Conservation (phyloP, 2,329 filamentous ascomycete species). For the Xylariaceae sp. region DNA sequence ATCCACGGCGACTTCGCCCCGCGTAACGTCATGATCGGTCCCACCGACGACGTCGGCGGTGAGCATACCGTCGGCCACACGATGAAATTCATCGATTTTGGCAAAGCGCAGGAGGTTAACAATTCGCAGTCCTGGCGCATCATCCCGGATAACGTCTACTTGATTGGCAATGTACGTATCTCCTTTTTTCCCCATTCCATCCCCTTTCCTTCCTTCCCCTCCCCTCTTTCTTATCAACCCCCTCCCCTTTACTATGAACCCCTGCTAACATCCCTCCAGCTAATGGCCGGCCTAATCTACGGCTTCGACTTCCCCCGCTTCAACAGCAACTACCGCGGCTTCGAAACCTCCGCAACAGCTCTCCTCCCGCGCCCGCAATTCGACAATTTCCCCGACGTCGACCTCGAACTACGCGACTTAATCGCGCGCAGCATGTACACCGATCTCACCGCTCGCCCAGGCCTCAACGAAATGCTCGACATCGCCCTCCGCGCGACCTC, state of each 20-base stretch:
- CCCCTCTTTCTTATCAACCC: too few relatives aligned
- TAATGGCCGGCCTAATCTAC: too few relatives aligned
- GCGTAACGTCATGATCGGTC: constrained; percentile 11
- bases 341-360: background rate
- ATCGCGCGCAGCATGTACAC: constrained; percentile 2
- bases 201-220: background rate
- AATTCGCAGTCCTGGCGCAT: too few relatives aligned
- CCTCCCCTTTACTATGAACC: too few relatives aligned
- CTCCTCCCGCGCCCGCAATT: background rate
- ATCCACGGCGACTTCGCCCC: background rate
- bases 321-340: background rate
- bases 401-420: constrained; percentile 3
- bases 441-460: background rate
- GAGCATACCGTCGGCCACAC: background rate
- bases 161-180: background rate
- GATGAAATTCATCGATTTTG: constrained; percentile 14
- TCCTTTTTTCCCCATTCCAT: background rate
- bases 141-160: background rate
- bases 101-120: background rate
- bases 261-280: too few relatives aligned
- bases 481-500: background rate
- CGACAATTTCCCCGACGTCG: background rate
- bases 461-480: background rate
- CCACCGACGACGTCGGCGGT: background rate
- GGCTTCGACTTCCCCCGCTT: too few relatives aligned